A percentile compares a stretch with the other conserved stretches of the same genome.
phyloP scores from a whole-genome alignment of 2,329 filamentous ascomycete genomes.

The Neopestalotiopsis sp. region DNA sequence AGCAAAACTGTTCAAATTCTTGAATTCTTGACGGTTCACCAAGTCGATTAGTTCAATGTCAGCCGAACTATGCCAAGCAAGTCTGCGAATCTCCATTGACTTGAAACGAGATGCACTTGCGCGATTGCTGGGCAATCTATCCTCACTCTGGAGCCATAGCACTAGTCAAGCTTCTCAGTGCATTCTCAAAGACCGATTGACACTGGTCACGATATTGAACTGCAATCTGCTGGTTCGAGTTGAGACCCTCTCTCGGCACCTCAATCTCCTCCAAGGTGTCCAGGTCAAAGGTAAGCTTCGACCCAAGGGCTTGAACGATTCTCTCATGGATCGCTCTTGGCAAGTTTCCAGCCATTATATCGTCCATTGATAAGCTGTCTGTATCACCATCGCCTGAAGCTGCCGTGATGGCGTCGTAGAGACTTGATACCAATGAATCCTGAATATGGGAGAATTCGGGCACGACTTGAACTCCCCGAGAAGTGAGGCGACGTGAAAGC shows the following conservation, averaged over 20 bases:
- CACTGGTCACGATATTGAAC: slow-evolving; percentile 55
- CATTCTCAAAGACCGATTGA: slow-evolving; percentile 50
- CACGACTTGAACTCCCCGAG: slow-evolving; percentile 38
- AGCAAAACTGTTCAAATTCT: no score
- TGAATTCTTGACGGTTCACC: no score
- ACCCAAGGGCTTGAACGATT: slow-evolving; percentile 40
- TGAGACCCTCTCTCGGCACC: slow-evolving; percentile 41
- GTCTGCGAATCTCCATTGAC: no score
- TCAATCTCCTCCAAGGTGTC: slow-evolving; percentile 51
- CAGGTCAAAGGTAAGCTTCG: slow-evolving; percentile 47
- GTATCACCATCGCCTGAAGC: slow-evolving; percentile 16
- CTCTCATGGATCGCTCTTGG: slow-evolving; percentile 42
- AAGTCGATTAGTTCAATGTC: no score
- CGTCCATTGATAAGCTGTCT: slow-evolving; percentile 34
- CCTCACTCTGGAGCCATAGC: background rate
- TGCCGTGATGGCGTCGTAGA: slow-evolving; percentile 42
- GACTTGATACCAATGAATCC: slow-evolving; percentile 57
- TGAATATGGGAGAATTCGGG: slow-evolving; percentile 56
- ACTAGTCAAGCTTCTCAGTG: slow-evolving; percentile 32
- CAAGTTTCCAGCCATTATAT: slow-evolving; percentile 49
- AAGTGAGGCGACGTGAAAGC: slow-evolving; percentile 42
- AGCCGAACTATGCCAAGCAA: no score
- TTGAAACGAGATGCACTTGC: no score
- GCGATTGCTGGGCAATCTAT: background rate
- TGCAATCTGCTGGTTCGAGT: slow-evolving; percentile 53